phyloP scores from a whole-genome alignment of 2,329 filamentous ascomycete genomes.

The Nigrospora sphaerica region DNA sequence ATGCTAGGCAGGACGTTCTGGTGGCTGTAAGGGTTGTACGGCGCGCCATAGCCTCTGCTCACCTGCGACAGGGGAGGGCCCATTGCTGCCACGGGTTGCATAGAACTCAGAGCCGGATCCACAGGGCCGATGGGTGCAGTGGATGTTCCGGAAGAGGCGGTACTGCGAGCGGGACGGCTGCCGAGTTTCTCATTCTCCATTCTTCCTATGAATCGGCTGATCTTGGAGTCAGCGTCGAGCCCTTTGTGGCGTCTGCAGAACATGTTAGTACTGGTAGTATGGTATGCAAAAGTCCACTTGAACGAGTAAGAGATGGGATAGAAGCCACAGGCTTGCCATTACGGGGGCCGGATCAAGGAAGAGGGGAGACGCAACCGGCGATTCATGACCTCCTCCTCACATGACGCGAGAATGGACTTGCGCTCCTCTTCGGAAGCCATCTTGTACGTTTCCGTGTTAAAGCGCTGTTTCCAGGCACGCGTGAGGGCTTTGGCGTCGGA shows the following conservation, averaged over 20 bases:
- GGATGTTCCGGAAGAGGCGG: neutral
- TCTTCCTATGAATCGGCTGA: slow-evolving; percentile 5
- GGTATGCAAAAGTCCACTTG: neutral
- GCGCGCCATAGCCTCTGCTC: too few relatives aligned
- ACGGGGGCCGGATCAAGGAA: neutral
- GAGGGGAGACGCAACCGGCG: slow-evolving; percentile 5
- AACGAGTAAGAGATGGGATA: too few relatives aligned
- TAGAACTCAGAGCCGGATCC: neutral
- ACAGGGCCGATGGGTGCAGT: neutral
- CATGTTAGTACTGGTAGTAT: neutral
- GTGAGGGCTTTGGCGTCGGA: slow-evolving; percentile 14
- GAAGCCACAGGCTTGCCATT: neutral
- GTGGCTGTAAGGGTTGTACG: too few relatives aligned
- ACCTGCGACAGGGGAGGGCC: too few relatives aligned
- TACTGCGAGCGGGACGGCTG: neutral
- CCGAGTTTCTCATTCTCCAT: neutral
- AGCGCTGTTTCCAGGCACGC: slow-evolving; percentile 7
- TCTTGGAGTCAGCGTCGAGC: slow-evolving; percentile 7
- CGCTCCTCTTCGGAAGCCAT: slow-evolving; percentile 2
- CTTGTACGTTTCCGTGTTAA: slow-evolving; percentile 6
- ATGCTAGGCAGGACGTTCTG: too few relatives aligned
- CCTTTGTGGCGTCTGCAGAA: slow-evolving; percentile 2
- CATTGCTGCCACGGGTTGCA: neutral
- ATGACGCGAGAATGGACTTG: slow-evolving; percentile 5
- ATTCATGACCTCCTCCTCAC: slow-evolving; percentile 10